Base-by-base conservation (phyloP, 495 filamentous ascomycete genomes). In the Acidomyces sp. region DNA sequence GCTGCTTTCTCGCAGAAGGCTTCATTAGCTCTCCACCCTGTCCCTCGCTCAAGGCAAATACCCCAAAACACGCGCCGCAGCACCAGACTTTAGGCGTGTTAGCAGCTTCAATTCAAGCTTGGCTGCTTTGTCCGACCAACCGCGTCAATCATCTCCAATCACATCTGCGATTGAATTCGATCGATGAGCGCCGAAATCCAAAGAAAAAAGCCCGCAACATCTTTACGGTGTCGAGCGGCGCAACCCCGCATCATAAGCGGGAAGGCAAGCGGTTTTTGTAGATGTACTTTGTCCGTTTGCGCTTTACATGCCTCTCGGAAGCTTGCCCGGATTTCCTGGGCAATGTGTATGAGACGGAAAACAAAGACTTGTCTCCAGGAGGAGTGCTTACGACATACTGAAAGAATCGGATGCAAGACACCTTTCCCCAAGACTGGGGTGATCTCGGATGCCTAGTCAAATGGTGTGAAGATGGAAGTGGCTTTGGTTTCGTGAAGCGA, bases 301-400 rank as follows among this genome's bases (percentile, higher is more conserved):
- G 12, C 15, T 21, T 7, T 17, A 22, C 28, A 27, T 43, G 44
- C 40, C 45, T 48, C 39, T 43, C 39, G 19, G 20, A 12, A 23
- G n/a, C 31, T 31, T 43, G n/a, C 9, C 15, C n/a, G n/a, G n/a
- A n/a, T n/a, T n/a, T n/a, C n/a, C n/a, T n/a, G n/a, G n/a, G n/a
- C n/a, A n/a, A 1, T 1, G 24, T 17, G 26, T 4, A 21, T 9
- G 56, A 53, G 55, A 52, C 36, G 58, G 54, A 58, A 61, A 45
- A 42, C 53, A 48, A 62, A 62, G 53, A 62, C 58, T 59, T 43
- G 56, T 60, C 56, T 60, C 57, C 39, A 56, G 43, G 31, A 53
- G 58, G 44, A 55, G 49, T 56, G 58, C 58, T 36, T 45, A 39
- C 11, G 57, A 74, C 80, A 74, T 62, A 82, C 72, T 62, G 74